Base-by-base conservation (phyloP, 1,139 yeast species). In the Geotrichum fermentans region DNA sequence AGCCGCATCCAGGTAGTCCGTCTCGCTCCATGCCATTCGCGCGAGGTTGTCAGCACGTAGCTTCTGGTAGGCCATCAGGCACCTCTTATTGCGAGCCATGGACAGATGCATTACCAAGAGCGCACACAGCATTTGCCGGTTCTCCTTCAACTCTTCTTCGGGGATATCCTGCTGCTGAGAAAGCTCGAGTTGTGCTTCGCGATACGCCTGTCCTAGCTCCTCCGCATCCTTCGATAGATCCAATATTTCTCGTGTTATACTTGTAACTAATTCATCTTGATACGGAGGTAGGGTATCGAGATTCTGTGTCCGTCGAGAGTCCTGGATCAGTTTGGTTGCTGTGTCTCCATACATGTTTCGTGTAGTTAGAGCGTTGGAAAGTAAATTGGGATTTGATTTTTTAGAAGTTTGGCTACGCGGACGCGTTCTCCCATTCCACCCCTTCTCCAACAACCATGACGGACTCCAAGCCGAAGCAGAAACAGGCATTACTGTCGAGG, bases 71-170 rank as follows among this genome's bases (percentile, higher is more conserved):
- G 96, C 97, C 53, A 92, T 65, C 33, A 92, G 64, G 63, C 97
- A 89, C 51, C 98, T 72, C 64, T 92, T 92, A 66, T 92, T 89
- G 49, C 97, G 71, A 52, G 92, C 75, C 82, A 89, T 82, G 38
- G 88, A 82, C 39, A 88, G 67, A 56, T 82, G 84, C n/a, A 88
- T 80, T 2, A 90, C 92, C 61, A 89, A 85, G 41, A 83, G 66
- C 52, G 86, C 90, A 55, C 95, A 84, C n/a, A 69, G 61, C 8
- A 62, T 59, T 21, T 60, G 60, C 8, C 71, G 56, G 53, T 54
- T 80, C 80, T 40, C 49, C 36, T 50, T 75, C 73, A 36, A 79
- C 72, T 55, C 78, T 75, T 28, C 55, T 48, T 29, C 43, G 28
- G 24, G 52, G 21, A 20, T 36, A 42, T 32, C 30, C 22, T 49